Base-by-base conservation (phyloP, 2,329 filamentous ascomycete genomes). In the Beauveria pseudobassiana region DNA sequence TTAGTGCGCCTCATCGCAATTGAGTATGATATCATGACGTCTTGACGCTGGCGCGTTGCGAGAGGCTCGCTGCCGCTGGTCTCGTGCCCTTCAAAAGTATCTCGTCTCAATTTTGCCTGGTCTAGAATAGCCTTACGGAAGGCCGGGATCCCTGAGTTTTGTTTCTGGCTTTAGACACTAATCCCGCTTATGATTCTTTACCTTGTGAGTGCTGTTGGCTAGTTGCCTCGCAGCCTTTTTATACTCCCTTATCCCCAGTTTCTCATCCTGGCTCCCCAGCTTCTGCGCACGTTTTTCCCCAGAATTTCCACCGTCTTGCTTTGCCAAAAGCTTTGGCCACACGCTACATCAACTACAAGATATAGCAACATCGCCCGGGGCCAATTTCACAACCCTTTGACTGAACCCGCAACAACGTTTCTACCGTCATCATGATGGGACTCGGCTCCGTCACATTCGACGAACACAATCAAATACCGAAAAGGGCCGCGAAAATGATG, bases 401-500 rank as follows among this genome's bases (percentile, higher is more conserved):
- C 16, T 10, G 20, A 48, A 14, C 18, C 6, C 10, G 20, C 20
- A n/a, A 50, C 18, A 43, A 20, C 46, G 3, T 30, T 26, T 45
- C 40, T 10, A 58, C 40, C 22, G 30, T 46, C 43, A 49, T 20
- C 53, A 67, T 66, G 64, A 49, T 61, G 24, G 46, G 62, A 46
- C 69, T 61, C 43, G 59, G 59, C 14, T 40, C 59, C 51, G 72
- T 80, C 58, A 67, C 67, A 54, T 80, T 80, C 65, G 77, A 80
- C 68, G 66, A 77, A 63, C 72, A 76, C 62, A 74, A 78, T 53
- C 76, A n/a, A 67, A 71, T 56, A 70, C 72, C 12, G 76, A 77
- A 61, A 76, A 76, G 63, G 65, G 67, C 56, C 65, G 64, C 20
- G 63, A 64, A 5, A 66, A 66, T 22, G 63, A 70, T 64, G 68